Evolutionary conservation across 1,284 basidiomycete genomes (phyloP), one percentile per base, ranked within the genome.

Genomic region (Cryptococcus sp.): DNA sequence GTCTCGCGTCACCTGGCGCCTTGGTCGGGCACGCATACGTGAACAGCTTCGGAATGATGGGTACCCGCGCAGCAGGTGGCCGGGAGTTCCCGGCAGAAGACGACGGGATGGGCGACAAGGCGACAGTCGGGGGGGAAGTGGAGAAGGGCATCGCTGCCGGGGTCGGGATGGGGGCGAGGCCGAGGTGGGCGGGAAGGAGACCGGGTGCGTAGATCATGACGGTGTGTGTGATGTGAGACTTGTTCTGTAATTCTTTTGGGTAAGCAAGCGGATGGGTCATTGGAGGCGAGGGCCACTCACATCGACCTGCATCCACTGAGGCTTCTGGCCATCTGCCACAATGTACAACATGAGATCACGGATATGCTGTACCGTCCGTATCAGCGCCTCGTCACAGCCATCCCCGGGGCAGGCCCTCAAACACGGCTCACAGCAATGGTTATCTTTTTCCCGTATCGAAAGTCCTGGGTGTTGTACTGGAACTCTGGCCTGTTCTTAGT

Each of bases 11-110:
- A 0, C 93, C 93, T 0, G 92, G 91, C 0, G 91, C 91, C 38
- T 86, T 83, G 0, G 90, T 93, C 0, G 92, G 93, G 64, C 88
- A 91, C 3, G 89, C 90, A 77, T 94, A 90, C 53, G 88, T 88
- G 78, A 95, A 96, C 0, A 91, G 87, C 15, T 82, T 83, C 1
- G 85, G 80, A 46, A 96, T 84, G 65, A 90, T 87, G 0, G 91
- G 88, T 2, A 95, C 71, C 8, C 77, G 69, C 1, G 74, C 55
- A 0, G 53, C 42, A 2, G 62, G 55, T 12, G 2, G 69, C 2
- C 74, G 77, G 16, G 36, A 73, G 68, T 16, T 61, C 20, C 11
- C 78, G 9, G 28, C 28, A 33, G 28, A 4, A 33, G 28, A 33
- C 4, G 28, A 33, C 5, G 28, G 28, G 28, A 33, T 9, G 9